Conservation (phyloP, 2,329 filamentous ascomycete genomes). For the Magnaporthiopsis poae region DNA sequence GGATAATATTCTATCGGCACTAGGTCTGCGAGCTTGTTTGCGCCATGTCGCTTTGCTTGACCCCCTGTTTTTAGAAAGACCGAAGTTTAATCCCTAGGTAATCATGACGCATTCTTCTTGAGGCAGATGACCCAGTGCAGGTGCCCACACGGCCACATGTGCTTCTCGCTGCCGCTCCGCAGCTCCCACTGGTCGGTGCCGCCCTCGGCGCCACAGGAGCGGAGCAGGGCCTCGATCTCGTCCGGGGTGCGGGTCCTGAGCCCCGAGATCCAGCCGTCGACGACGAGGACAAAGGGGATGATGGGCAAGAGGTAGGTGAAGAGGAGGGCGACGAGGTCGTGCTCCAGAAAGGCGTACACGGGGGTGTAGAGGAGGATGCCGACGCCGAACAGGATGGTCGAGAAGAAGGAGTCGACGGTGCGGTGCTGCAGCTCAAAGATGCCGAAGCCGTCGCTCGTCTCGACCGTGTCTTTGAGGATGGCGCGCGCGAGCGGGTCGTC, state of each 20-base stretch:
- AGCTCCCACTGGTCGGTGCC: constrained; percentile 36
- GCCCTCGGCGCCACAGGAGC: constrained; percentile 36
- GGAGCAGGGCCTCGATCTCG: constrained; percentile 53
- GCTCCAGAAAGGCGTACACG: constrained; percentile 41
- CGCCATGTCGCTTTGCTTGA: too few species aligned
- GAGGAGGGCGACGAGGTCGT: constrained; percentile 45
- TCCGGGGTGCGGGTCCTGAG: constrained; percentile 56
- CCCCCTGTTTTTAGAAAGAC: not conserved
- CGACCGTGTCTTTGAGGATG: constrained; percentile 55
- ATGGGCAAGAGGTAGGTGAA: constrained; percentile 59
- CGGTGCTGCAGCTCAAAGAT: constrained; percentile 70
- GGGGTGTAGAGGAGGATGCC: constrained; percentile 43
- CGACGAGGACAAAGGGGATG: constrained; percentile 56
- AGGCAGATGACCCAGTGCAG: constrained; percentile 43
- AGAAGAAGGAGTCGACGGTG: constrained; percentile 41
- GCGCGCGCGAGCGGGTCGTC: constrained; percentile 49
- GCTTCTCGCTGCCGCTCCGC: constrained; percentile 33
- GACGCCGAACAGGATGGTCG: constrained; percentile 41
- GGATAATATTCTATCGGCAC: too few species aligned
- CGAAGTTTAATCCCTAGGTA: not conserved
- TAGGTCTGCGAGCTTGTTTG: too few species aligned
- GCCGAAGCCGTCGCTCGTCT: constrained; percentile 56
- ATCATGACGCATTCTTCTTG: constrained; percentile 20
- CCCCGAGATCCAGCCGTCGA: constrained; percentile 60
- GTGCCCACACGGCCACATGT: constrained; percentile 42